These are phyloP conservation scores for Cryphonectria naterciae DNA, from an alignment of 2,329 filamentous ascomycete species.

Conservation along the genomic window DNA sequence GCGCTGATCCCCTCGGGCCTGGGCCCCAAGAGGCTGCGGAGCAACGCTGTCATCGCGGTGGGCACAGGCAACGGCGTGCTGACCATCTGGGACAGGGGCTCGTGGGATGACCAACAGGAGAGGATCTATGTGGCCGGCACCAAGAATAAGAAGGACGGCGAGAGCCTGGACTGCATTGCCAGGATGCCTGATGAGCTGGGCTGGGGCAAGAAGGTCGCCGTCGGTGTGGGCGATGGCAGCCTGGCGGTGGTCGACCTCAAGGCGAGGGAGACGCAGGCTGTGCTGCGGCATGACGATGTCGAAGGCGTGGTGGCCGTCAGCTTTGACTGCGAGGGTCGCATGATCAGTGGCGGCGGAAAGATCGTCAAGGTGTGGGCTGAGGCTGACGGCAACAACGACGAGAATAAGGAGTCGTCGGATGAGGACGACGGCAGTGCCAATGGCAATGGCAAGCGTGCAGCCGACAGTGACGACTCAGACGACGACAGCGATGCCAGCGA, in stretches of 20 bases:
- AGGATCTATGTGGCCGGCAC: slow-evolving; percentile 75
- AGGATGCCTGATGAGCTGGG: slow-evolving; percentile 72
- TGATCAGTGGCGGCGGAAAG: slow-evolving; percentile 87
- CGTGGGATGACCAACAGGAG: slow-evolving; percentile 95
- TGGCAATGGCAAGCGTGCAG: slow-evolving; percentile 50
- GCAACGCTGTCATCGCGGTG: slow-evolving; percentile 76
- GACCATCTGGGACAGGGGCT: slow-evolving; percentile 90
- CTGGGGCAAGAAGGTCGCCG: slow-evolving; percentile 72
- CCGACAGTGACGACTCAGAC: slow-evolving; percentile 50
- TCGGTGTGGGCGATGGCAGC: slow-evolving; percentile 80
- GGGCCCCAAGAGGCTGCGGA: slow-evolving; percentile 65
- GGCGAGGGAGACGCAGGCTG: slow-evolving; percentile 69
- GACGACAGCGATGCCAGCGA: slow-evolving; percentile 54
- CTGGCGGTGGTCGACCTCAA: slow-evolving; percentile 78
- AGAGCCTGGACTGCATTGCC: slow-evolving; percentile 79
- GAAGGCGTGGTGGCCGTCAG: slow-evolving; percentile 82
- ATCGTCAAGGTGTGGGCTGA: slow-evolving; percentile 91
- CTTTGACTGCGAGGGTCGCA: slow-evolving; percentile 82
- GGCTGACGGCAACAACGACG: slow-evolving; percentile 52
- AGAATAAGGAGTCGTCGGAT: slow-evolving; percentile 52
- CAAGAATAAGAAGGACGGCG: slow-evolving; percentile 59
- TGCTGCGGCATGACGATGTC: slow-evolving; percentile 79
- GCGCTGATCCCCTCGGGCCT: slow-evolving; percentile 74
- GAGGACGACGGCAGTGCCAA: slow-evolving; percentile 48
- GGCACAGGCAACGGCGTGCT: slow-evolving; percentile 78